Evolutionary conservation across 1,284 basidiomycete species (phyloP).

Genomic region (Cystobasidiaceae sp.): DNA sequence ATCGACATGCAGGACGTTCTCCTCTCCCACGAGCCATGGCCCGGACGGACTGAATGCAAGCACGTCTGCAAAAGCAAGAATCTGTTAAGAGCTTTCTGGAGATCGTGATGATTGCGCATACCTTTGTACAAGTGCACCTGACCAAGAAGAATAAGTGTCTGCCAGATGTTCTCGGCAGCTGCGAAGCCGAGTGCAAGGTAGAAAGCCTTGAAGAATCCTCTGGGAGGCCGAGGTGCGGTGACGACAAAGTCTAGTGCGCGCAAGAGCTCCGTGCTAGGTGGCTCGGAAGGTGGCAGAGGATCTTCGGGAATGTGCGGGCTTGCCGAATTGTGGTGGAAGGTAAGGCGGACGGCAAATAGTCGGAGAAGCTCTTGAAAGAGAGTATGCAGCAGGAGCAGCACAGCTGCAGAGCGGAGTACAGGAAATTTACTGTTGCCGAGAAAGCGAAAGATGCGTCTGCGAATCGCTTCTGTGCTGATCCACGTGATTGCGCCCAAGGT

Average conservation of each 20-base stretch:
- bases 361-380: conserved; percentile 8
- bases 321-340: conserved; percentile 15
- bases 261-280: background rate
- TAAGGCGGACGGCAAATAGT: conserved; percentile 11
- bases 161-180: conserved; percentile 23
- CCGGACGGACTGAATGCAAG: background rate
- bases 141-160: conserved; percentile 17
- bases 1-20: conserved; percentile 4
- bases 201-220: conserved; percentile 29
- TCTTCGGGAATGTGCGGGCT: background rate
- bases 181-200: conserved; percentile 27
- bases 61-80: background rate
- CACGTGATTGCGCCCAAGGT: conserved; percentile 16
- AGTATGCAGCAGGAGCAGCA: conserved; percentile 6
- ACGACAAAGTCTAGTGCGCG: background rate
- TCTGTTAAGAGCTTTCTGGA: background rate
- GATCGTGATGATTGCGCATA: background rate
- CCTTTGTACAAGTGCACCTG: conserved; percentile 18
- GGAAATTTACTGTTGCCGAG: background rate
- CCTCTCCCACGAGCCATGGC: conserved; percentile 27
- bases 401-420: conserved; percentile 1
- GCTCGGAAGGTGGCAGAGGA: background rate
- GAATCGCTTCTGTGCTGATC: conserved; percentile 23
- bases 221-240: conserved; percentile 13
- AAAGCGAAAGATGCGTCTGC: conserved; percentile 17